phyloP scores from a whole-genome alignment of 495 filamentous ascomycete species.

The Podospora fimiseda region DNA sequence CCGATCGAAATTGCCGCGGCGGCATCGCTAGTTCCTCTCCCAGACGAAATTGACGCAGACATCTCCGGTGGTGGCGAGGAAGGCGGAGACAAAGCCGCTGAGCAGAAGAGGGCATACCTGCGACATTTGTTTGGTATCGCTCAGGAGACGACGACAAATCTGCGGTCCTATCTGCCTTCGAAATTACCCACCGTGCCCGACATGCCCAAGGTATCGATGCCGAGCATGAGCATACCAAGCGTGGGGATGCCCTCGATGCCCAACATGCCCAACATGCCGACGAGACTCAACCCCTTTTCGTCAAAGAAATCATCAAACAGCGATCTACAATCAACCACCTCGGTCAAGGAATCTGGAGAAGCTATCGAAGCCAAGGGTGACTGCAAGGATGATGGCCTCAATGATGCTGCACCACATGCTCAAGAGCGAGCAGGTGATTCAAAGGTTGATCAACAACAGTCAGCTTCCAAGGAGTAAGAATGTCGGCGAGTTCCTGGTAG shows the following conservation, averaged over 20 bases:
- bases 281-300: slow-evolving; percentile 14
- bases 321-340: too few relatives aligned
- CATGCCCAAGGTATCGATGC: slow-evolving; percentile 21
- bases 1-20: slow-evolving; percentile 44
- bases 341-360: background rate
- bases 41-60: slow-evolving; percentile 25
- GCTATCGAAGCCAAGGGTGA: background rate
- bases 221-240: slow-evolving; percentile 20
- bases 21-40: slow-evolving; percentile 37
- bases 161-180: slow-evolving; percentile 36
- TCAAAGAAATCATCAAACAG: slow-evolving; percentile 3
- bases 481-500: background rate
- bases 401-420: background rate
- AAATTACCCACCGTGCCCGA: slow-evolving; percentile 30
- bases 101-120: slow-evolving; percentile 35
- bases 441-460: too few relatives aligned
- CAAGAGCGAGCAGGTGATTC: slow-evolving; percentile 8
- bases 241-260: background rate
- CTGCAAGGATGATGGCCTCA: background rate
- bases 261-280: slow-evolving; percentile 17
- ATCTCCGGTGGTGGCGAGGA: slow-evolving; percentile 7
- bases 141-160: slow-evolving; percentile 33
- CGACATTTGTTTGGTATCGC: slow-evolving; percentile 42
- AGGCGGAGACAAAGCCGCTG: slow-evolving; percentile 7
- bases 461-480: background rate